Evolutionary conservation across 768 basidiomycete genomes (phyloP).

Genomic region (Boletus insuetus): DNA sequence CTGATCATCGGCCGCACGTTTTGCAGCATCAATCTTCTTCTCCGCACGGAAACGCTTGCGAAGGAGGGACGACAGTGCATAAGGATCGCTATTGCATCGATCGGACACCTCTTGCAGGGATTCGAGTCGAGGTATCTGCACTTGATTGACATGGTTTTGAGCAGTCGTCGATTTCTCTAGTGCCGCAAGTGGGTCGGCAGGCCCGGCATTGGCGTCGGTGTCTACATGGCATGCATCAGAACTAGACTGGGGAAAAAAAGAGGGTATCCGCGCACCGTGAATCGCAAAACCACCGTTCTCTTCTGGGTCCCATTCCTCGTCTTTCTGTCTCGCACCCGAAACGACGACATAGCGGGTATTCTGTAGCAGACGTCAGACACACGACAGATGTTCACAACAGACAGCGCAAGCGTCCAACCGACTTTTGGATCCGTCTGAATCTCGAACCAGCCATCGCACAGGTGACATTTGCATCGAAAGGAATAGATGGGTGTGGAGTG

Average conservation of each 20-base stretch:
- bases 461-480: constrained; percentile 97
- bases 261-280: constrained; percentile 53
- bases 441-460: constrained; percentile 97
- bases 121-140: constrained; percentile 79
- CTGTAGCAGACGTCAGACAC: constrained; percentile 37
- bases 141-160: constrained; percentile 66
- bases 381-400: neutral
- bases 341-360: constrained; percentile 93
- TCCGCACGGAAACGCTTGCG: constrained; percentile 83
- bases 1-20: constrained; percentile 64
- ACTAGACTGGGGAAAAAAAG: neutral
- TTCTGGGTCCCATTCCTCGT: constrained; percentile 95
- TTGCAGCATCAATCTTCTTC: constrained; percentile 75
- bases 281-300: constrained; percentile 92
- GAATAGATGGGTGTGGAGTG: constrained; percentile 93
- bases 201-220: constrained; percentile 58
- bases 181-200: constrained; percentile 81
- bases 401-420: neutral
- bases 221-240: constrained; percentile 40
- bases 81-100: constrained; percentile 83
- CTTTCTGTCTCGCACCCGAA: constrained; percentile 91
- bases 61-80: constrained; percentile 67
- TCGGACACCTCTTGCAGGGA: constrained; percentile 75
- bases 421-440: constrained; percentile 98
- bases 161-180: constrained; percentile 87